phyloP scores from a whole-genome alignment of 2,329 filamentous ascomycete species.

The Paradendryphiella salina region DNA sequence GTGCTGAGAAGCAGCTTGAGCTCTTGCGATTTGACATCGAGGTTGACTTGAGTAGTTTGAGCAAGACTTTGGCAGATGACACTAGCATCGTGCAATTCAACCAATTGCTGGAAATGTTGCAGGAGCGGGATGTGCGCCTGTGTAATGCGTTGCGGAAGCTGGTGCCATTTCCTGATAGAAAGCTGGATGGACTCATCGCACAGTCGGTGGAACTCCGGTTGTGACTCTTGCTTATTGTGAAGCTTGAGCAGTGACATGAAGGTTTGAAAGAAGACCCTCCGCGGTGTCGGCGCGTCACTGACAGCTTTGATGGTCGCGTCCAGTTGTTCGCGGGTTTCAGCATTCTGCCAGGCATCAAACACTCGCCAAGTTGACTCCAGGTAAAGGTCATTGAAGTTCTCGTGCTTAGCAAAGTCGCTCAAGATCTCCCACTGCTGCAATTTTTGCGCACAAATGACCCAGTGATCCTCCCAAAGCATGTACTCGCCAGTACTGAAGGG shows the following conservation, averaged over 20 bases:
- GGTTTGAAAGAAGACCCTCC: conserved; percentile 94
- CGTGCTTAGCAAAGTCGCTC: conserved; percentile 96
- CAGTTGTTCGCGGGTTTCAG: conserved; percentile 83
- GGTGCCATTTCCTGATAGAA: conserved; percentile 98
- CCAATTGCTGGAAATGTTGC: conserved; percentile 96
- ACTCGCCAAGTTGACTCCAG: conserved; percentile 95
- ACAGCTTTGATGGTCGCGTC: conserved; percentile 95
- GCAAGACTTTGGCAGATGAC: conserved; percentile 92
- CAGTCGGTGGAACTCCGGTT: conserved; percentile 80
- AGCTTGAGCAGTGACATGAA: conserved; percentile 97
- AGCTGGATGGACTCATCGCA: conserved; percentile 97
- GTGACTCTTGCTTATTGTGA: conserved; percentile 82
- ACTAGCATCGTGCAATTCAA: conserved; percentile 96
- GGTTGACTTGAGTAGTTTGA: conserved; percentile 78
- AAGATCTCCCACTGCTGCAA: conserved; percentile 98
- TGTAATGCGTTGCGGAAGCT: conserved; percentile 89
- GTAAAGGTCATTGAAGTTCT: conserved; percentile 95
- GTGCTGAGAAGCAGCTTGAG: conserved; percentile 90
- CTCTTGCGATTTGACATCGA: conserved; percentile 94
- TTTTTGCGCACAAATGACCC: conserved; percentile 96
- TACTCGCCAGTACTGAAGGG: conserved; percentile 97
- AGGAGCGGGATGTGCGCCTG: conserved; percentile 93
- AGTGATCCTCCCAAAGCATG: conserved; percentile 99
- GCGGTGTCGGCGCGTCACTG: conserved; percentile 93
- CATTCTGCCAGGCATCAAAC: conserved; percentile 89